Evolutionary conservation across 1,139 yeast species (phyloP).

Genomic region (Yamadazyma atlantica): DNA sequence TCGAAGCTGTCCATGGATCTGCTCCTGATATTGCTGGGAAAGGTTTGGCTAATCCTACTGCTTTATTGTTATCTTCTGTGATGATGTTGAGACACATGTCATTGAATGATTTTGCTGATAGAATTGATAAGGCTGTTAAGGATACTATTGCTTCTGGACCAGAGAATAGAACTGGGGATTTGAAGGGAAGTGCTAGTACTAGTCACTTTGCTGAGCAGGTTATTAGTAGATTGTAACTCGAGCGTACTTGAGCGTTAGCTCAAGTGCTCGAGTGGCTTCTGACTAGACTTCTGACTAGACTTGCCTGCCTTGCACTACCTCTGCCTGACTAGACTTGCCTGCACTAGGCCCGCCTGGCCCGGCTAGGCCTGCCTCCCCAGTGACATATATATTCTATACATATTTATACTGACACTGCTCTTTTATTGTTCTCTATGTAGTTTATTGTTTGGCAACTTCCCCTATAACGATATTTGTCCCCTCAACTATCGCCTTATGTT

Average conservation of each 20-base stretch:
- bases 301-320: too few relatives aligned
- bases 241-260: not conserved
- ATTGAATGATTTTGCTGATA: conserved; percentile 73
- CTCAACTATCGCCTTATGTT: conserved; percentile 90
- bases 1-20: conserved; percentile 98
- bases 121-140: conserved; percentile 85
- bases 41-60: conserved; percentile 98
- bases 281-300: too few relatives aligned
- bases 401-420: too few relatives aligned
- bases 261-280: too few relatives aligned
- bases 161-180: conserved; percentile 90
- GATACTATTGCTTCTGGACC: conserved; percentile 93
- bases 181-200: conserved; percentile 91
- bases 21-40: conserved; percentile 99
- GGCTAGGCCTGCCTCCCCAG: not conserved
- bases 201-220: conserved; percentile 78
- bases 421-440: conserved; percentile 3
- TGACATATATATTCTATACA: not conserved
- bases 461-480: conserved; percentile 59
- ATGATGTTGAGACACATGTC: conserved; percentile 99
- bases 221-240: conserved; percentile 42
- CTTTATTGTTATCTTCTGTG: conserved; percentile 88
- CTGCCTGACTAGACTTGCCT: too few relatives aligned
- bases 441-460: conserved; percentile 1
- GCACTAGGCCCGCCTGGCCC: too few relatives aligned